phyloP scores from a whole-genome alignment of 163 green algal genomes.

The Prototheca wickerhamii region DNA sequence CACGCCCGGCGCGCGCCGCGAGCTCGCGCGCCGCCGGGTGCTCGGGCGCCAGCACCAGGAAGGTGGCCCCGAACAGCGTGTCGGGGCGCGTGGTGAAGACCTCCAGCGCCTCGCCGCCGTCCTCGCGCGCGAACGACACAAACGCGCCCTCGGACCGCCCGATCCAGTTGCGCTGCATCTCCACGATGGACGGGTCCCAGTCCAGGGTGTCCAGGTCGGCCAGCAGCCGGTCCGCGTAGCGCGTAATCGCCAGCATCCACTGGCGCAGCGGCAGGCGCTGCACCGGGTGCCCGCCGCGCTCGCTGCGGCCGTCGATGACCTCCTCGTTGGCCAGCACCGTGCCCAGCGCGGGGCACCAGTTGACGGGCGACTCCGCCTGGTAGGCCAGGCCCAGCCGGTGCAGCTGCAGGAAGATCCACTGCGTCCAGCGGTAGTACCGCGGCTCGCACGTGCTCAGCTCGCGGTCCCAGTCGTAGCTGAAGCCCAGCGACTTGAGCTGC shows the following conservation, averaged over 20 bases:
- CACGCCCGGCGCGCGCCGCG: slow-evolving; percentile 27
- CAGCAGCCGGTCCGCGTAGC: slow-evolving; percentile 88
- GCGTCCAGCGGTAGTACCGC: slow-evolving; percentile 97
- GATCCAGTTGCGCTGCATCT: slow-evolving; percentile 99
- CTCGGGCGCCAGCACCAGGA: slow-evolving; percentile 94
- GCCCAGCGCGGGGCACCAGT: slow-evolving; percentile 94
- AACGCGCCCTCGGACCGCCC: slow-evolving; percentile 72
- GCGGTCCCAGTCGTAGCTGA: slow-evolving; percentile 95
- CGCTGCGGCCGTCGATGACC: slow-evolving; percentile 75
- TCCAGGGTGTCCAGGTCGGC: slow-evolving; percentile 86
- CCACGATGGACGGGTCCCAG: slow-evolving; percentile 93
- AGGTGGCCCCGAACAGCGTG: slow-evolving; percentile 94
- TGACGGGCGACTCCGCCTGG: slow-evolving; percentile 91
- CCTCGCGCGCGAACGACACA: slow-evolving; percentile 28
- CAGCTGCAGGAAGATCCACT: slow-evolving; percentile 99
- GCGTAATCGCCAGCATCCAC: slow-evolving; percentile 97
- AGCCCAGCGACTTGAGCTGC: slow-evolving; percentile 86
- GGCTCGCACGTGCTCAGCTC: slow-evolving; percentile 90
- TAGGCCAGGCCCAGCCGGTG: slow-evolving; percentile 88
- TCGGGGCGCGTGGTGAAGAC: slow-evolving; percentile 82
- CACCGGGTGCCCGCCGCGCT: slow-evolving; percentile 86
- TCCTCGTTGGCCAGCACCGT: slow-evolving; percentile 99
- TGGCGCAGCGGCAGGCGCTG: slow-evolving; percentile 89
- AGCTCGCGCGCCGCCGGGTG: slow-evolving; percentile 72
- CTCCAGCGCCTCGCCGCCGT: slow-evolving; percentile 25